phyloP scores from a whole-genome alignment of 2,329 filamentous ascomycete species.

The Exserohilum turcica region DNA sequence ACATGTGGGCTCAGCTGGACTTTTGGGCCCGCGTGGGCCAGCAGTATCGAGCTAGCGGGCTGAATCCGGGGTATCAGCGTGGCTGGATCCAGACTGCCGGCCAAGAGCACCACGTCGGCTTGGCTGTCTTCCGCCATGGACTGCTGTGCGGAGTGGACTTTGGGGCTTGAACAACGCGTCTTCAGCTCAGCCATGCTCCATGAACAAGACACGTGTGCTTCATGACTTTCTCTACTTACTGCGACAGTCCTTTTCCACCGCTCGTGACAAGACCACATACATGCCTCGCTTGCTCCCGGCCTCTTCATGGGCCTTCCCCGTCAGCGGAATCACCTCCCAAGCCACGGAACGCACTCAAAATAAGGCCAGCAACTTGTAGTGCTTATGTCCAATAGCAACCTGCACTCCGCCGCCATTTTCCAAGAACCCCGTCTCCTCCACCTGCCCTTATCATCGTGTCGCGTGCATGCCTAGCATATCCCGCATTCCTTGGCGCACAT shows the following conservation, averaged over 20 bases:
- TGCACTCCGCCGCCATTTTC: slow-evolving; percentile 23
- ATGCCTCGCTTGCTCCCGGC: slow-evolving; percentile 5
- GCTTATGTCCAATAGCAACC: slow-evolving; percentile 4
- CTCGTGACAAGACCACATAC: slow-evolving; percentile 4
- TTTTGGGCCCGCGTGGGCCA: slow-evolving; percentile 6
- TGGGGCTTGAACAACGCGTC: not conserved
- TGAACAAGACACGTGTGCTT: slow-evolving; percentile 9
- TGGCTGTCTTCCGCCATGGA: slow-evolving; percentile 30
- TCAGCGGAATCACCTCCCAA: slow-evolving; percentile 3
- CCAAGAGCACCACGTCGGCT: slow-evolving; percentile 35
- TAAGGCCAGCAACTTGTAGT: not conserved
- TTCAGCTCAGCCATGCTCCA: not conserved
- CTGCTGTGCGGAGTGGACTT: slow-evolving; percentile 8
- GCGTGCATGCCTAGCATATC: slow-evolving; percentile 36
- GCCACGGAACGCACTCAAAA: slow-evolving; percentile 1
- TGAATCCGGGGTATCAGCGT: slow-evolving; percentile 33
- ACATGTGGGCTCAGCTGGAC: slow-evolving; percentile 3
- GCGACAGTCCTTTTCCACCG: slow-evolving; percentile 9
- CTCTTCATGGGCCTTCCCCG: slow-evolving; percentile 9
- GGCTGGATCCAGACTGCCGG: slow-evolving; percentile 42
- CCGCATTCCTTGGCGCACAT: slow-evolving; percentile 37
- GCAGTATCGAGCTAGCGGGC: slow-evolving; percentile 8
- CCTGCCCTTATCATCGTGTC: slow-evolving; percentile 29
- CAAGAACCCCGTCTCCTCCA: slow-evolving; percentile 22
- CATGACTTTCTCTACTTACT: slow-evolving; percentile 3